Conservation (phyloP, 2,329 filamentous ascomycete genomes). For the Apiospora phragmitis region DNA sequence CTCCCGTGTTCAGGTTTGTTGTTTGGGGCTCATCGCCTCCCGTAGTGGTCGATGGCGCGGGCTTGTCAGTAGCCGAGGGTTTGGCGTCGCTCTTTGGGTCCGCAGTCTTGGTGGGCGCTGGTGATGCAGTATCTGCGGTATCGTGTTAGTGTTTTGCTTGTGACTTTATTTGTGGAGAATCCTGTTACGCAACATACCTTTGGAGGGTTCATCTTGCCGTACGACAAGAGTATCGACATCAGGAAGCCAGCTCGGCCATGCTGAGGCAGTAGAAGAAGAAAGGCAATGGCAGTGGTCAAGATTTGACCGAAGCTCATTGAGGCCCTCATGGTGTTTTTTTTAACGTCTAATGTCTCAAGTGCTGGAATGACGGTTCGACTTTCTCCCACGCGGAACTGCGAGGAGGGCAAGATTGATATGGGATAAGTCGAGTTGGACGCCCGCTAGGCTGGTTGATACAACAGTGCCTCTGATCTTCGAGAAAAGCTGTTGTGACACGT, state of each 20-base stretch:
- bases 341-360: slow-evolving; percentile 36
- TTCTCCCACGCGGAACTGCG: slow-evolving; percentile 14
- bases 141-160: not conserved
- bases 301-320: slow-evolving; percentile 45
- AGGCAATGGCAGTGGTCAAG: slow-evolving; percentile 52
- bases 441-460: not conserved
- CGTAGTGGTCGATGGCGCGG: slow-evolving; percentile 13
- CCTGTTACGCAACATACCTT: not conserved
- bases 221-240: slow-evolving; percentile 54
- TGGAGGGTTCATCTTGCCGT: slow-evolving; percentile 39
- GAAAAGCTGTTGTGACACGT: slow-evolving; percentile 12
- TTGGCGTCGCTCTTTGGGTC: slow-evolving; percentile 21
- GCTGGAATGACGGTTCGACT: slow-evolving; percentile 23
- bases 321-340: slow-evolving; percentile 47
- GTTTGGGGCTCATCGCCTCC: slow-evolving; percentile 28
- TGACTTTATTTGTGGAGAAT: not conserved
- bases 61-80: slow-evolving; percentile 18
- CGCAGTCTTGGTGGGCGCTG: slow-evolving; percentile 12
- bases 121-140: slow-evolving; percentile 13
- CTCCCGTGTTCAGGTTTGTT: slow-evolving; percentile 43
- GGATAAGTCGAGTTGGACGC: not conserved
- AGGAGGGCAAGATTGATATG: not conserved
- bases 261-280: slow-evolving; percentile 52
- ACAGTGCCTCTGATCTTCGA: not conserved
- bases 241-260: slow-evolving; percentile 59